Base-by-base conservation (phyloP, 2,329 filamentous ascomycete species). In the Tolypocladium amazonense region DNA sequence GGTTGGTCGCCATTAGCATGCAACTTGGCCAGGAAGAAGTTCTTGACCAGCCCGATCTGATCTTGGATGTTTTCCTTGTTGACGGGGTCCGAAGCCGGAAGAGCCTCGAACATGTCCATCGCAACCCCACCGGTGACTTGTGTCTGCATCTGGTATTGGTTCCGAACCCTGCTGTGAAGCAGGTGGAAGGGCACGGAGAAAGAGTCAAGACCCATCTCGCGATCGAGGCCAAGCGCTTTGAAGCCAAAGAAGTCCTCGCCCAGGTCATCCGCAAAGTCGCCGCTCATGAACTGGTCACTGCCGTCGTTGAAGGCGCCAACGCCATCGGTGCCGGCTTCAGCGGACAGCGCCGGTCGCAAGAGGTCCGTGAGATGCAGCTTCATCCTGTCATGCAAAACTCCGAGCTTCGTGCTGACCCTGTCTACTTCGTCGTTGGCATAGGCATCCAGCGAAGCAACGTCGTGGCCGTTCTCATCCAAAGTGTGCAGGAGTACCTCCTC, bases 241-340 rank as follows among this genome's bases (percentile, higher is more conserved):
- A 99, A 97, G 35, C 94, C 94, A 69, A 99, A 99, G 82, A 97
- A 99, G 76, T 99, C 94, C 77, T 99, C 94, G 62, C 92, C 93
- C 15, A 99, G 88, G 67, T 99, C 94, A 71, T 97, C 94, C 0
- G 94, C 94, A 72, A 99, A 99, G 73, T 99, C 94, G 62, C 94
- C 94, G 54, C 90, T 91, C 56, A 97, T 87, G 67, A 97, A 99
- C 71, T 97, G 94, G 64, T 99, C 94, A 73, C 92, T 96, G 64
- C 92, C 93, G 68, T 99, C 94, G 63, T 95, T 91, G 80, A 99
- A 99, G 8, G 92, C 90, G 60, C 88, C 89, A 5, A 88, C 92
- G 41, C 92, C 94, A 70, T 97, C 94, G 38, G 85, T 83, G 41
- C 89, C 88, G 53, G 83, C 86, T 67, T 96, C 90, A 47, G 71